Conservation (phyloP, 345 rosid species). For the Salix suchowensis region DNA sequence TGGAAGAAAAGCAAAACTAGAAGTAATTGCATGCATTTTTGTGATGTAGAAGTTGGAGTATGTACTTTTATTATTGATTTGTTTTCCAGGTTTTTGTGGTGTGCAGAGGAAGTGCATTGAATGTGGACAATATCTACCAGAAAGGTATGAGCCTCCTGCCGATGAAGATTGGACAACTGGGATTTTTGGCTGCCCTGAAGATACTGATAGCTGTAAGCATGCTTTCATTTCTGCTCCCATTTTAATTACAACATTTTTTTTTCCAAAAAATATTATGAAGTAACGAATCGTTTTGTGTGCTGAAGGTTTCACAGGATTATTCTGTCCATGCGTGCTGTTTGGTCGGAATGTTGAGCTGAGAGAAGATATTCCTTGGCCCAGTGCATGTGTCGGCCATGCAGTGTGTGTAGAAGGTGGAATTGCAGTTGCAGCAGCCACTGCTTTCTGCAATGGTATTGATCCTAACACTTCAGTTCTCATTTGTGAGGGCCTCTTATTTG, state of each 20-base stretch:
- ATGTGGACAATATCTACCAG: conserved; percentile 79
- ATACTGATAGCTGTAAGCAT: conserved; percentile 62
- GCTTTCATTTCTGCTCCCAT: neutral
- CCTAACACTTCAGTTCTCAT: conserved; percentile 74
- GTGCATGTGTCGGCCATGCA: conserved; percentile 80
- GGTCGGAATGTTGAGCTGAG: conserved; percentile 73
- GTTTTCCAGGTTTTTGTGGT: too few relatives aligned
- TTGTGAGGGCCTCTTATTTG: conserved; percentile 64
- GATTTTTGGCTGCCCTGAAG: conserved; percentile 62
- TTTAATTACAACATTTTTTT: neutral
- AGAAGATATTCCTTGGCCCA: conserved; percentile 68
- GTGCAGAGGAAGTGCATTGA: conserved; percentile 47
- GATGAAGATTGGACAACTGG: conserved; percentile 95
- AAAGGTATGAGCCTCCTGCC: conserved; percentile 78
- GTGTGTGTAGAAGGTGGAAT: conserved; percentile 86
- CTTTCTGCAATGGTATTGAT: conserved; percentile 65
- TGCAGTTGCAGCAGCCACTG: conserved; percentile 62
- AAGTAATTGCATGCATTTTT: too few relatives aligned
- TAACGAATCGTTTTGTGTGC: neutral
- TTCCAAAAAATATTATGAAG: neutral
- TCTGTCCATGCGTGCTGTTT: conserved; percentile 78
- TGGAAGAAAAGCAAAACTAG: too few relatives aligned
- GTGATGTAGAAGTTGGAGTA: too few relatives aligned
- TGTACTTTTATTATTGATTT: too few relatives aligned
- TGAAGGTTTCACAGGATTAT: conserved; percentile 69